A percentile compares a stretch with the other conserved stretches of the same genome.
Evolutionary conservation across 768 basidiomycete genomes (phyloP).

Genomic region (Tulasnella sp.): DNA sequence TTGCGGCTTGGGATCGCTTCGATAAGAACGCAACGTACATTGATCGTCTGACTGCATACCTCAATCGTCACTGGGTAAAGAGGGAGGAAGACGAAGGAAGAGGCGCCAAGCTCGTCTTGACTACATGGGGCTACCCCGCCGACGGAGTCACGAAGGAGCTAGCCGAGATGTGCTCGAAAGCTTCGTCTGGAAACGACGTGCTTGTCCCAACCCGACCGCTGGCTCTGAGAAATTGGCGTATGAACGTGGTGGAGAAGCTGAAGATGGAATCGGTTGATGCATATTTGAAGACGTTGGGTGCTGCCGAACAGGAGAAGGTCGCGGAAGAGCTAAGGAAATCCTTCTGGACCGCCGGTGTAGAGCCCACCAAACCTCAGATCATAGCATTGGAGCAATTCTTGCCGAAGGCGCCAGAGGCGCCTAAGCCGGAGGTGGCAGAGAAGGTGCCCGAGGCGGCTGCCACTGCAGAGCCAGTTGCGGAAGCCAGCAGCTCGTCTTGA

Average conservation of each 20-base stretch:
- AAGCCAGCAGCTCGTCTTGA: no score
- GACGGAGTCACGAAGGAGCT: neutral
- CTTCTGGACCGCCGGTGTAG: neutral
- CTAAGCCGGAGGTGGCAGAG: neutral
- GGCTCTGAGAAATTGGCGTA: conserved; percentile 3
- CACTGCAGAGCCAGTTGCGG: no score
- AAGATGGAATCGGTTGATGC: neutral
- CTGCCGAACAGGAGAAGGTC: neutral
- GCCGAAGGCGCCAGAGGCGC: neutral
- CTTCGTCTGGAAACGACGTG: neutral
- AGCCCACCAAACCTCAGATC: neutral
- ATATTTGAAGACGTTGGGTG: neutral
- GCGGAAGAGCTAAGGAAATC: neutral
- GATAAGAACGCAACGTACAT: neutral
- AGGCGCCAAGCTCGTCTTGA: neutral
- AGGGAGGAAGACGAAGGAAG: conserved; percentile 6
- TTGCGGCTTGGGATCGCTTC: conserved; percentile 9
- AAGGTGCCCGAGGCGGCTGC: no score
- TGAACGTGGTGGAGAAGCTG: neutral
- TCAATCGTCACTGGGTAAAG: conserved; percentile 3
- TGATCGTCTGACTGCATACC: neutral
- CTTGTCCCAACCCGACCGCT: neutral
- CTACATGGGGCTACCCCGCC: conserved; percentile 3
- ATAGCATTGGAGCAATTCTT: neutral
- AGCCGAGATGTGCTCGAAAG: neutral